Conservation (phyloP, 108 stramenopile genomes). For the Asterionellopsis glacialis region DNA sequence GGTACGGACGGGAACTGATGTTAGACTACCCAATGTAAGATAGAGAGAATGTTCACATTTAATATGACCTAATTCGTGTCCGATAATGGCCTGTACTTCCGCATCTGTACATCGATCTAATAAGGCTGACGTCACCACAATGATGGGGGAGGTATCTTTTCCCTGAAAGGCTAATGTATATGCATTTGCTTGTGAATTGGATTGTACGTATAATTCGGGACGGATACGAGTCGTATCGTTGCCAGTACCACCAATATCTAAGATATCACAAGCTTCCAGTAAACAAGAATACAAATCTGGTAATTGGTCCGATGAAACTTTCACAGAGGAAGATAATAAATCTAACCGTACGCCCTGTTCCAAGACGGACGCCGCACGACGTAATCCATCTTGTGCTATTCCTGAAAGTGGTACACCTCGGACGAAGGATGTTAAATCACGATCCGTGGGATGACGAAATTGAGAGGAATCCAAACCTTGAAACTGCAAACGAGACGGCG, state of each 20-base stretch:
- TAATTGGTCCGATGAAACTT: constrained; percentile 39
- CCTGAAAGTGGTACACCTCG: constrained; percentile 18
- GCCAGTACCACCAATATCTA: too few species aligned
- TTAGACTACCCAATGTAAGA: constrained; percentile 54
- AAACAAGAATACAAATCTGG: constrained; percentile 34
- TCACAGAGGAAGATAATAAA: constrained; percentile 38
- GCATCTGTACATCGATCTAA: constrained; percentile 44
- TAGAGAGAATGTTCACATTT: constrained; percentile 79
- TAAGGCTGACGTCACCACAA: constrained; percentile 55
- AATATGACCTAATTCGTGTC: constrained; percentile 74
- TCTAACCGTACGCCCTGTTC: constrained; percentile 50
- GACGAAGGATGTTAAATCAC: constrained; percentile 33
- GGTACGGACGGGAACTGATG: constrained; percentile 29
- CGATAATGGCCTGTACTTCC: constrained; percentile 65
- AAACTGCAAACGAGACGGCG: too few species aligned
- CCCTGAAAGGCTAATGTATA: constrained; percentile 51
- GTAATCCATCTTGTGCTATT: constrained; percentile 24
- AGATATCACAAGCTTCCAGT: constrained; percentile 26
- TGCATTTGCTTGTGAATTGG: constrained; percentile 52
- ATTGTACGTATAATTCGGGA: constrained; percentile 54
- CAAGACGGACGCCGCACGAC: constrained; percentile 28
- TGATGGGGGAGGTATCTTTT: constrained; percentile 27
- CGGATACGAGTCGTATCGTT: constrained; percentile 1
- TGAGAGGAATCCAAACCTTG: constrained; percentile 29
- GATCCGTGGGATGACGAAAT: constrained; percentile 55